Base-by-base conservation (phyloP, 2,329 filamentous ascomycete genomes). In the Arthrobotrys entomopaga region DNA sequence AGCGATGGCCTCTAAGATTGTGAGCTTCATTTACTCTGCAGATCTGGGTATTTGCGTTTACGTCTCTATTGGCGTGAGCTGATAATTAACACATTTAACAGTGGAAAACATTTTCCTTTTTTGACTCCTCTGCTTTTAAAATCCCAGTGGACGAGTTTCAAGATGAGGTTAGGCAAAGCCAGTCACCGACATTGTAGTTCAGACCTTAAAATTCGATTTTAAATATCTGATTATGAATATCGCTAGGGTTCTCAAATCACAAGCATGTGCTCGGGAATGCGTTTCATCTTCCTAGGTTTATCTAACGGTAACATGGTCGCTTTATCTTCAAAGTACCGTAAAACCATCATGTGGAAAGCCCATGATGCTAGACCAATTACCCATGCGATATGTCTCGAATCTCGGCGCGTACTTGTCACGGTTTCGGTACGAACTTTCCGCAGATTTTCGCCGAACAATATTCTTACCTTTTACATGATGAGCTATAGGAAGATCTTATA, bases 41-140 rank as follows among this genome's bases (percentile, higher is more conserved):
- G 1, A 19, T 24, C 24, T 52, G 6, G 15, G n/a, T 11, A 38
- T 26, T 2, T 20, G 7, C 26, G 15, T 19, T 42, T 8, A 7
- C 19, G 42, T 19, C 16, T 38, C 1, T 19, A 43, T 6, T 57
- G 16, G n/a, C 24, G 6, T 52, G 13, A 24, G 38, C 54, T 65
- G 65, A 65, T 67, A n/a, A 11, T 13, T 3, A 38, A 8, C 11
- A 56, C 7, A 67, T 58, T 77, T 13, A 34, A 2, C 34, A 97
- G 94, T 98, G 95, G 94, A 97, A 97, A 91, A 90, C 91, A 79
- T 99, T 99, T 85, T 93, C 96, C 86, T 99, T 99, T 89, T 98
- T 99, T 87, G 92, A 97, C 83, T 92, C 96, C 82, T 89, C 89
- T 81, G 90, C 91, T 81, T 89, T 97, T 82, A 88, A 90, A 80